Percentiles rank a stretch among this genome's conserved stretches.
phyloP scores from a whole-genome alignment of 2,329 filamentous ascomycete genomes.

The Aspergillus japonicus region DNA sequence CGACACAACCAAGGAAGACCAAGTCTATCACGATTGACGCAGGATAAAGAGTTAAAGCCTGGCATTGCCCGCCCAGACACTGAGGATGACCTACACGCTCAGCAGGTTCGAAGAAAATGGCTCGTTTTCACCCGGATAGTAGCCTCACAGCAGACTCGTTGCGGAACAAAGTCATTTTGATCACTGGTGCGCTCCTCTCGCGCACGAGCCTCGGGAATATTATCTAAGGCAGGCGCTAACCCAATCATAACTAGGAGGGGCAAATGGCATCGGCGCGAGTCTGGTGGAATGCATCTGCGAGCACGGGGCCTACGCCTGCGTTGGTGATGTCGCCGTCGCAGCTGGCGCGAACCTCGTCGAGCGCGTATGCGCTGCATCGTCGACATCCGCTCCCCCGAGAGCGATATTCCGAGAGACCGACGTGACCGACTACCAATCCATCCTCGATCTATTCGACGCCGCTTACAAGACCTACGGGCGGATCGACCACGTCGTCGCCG shows the following conservation, averaged over 20 bases:
- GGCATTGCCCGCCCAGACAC: background rate
- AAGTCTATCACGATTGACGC: background rate
- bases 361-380: conserved; percentile 16
- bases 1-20: too few relatives aligned
- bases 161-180: conserved; percentile 20
- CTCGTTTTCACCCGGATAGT: conserved; percentile 15
- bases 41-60: background rate
- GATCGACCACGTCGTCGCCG: conserved; percentile 52
- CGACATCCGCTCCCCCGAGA: conserved; percentile 18
- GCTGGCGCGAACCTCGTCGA: conserved; percentile 32
- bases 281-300: conserved; percentile 41
- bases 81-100: background rate
- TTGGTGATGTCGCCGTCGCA: conserved; percentile 44
- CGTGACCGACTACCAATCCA: conserved; percentile 48
- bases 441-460: conserved; percentile 48
- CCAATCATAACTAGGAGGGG: conserved; percentile 33
- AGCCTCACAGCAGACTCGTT: conserved; percentile 14
- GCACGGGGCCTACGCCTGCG: conserved; percentile 43
- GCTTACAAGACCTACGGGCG: conserved; percentile 47
- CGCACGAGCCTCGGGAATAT: too few relatives aligned
- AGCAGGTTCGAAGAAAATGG: background rate
- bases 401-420: conserved; percentile 46
- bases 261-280: conserved; percentile 48
- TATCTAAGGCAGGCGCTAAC: background rate
- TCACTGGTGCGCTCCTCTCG: conserved; percentile 16